These are phyloP conservation scores for Lipomyces orientalis DNA, from an alignment of 805 yeast species.

Conservation along the genomic window DNA sequence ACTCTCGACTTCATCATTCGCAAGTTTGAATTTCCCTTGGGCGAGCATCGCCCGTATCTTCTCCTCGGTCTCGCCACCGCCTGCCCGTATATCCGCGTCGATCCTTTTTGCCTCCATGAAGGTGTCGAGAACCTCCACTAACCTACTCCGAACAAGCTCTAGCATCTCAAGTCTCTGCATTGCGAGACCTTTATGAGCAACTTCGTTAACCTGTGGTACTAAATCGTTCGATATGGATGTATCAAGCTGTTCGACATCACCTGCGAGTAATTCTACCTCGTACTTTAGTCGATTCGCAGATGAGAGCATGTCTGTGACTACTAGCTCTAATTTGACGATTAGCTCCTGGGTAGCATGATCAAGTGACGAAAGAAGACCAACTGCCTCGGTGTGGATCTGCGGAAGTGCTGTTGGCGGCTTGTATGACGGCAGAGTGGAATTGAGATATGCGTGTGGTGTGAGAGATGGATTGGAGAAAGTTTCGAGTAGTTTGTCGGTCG, in stretches of 20 bases:
- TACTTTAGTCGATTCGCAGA: slow-evolving; percentile 31
- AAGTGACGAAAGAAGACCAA: slow-evolving; percentile 30
- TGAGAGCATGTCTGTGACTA: slow-evolving; percentile 34
- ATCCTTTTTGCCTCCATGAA: slow-evolving; percentile 28
- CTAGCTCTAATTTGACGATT: slow-evolving; percentile 26
- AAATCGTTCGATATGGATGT: slow-evolving; percentile 15
- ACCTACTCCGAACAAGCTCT: slow-evolving; percentile 33
- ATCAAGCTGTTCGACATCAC: slow-evolving; percentile 32
- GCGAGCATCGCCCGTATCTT: slow-evolving; percentile 21
- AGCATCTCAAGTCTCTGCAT: slow-evolving; percentile 35
- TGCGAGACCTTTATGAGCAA: slow-evolving; percentile 29
- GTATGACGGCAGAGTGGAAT: slow-evolving; percentile 29
- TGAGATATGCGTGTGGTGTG: slow-evolving; percentile 31
- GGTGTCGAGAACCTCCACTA: slow-evolving; percentile 28
- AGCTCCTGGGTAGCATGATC: slow-evolving; percentile 36
- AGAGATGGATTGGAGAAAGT: slow-evolving; percentile 30
- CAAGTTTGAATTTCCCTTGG: slow-evolving; percentile 23
- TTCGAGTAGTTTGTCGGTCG: slow-evolving; percentile 20
- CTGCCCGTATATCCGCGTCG: slow-evolving; percentile 22
- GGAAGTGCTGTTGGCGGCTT: slow-evolving; percentile 22
- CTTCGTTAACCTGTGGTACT: slow-evolving; percentile 25
- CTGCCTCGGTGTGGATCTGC: slow-evolving; percentile 30
- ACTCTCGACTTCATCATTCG: slow-evolving; percentile 29
- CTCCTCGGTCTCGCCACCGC: slow-evolving; percentile 23
- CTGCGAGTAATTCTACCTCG: slow-evolving; percentile 36